Evolutionary conservation across 2,329 filamentous ascomycete genomes (phyloP).

Genomic region (Pestalotiopsis sp.): DNA sequence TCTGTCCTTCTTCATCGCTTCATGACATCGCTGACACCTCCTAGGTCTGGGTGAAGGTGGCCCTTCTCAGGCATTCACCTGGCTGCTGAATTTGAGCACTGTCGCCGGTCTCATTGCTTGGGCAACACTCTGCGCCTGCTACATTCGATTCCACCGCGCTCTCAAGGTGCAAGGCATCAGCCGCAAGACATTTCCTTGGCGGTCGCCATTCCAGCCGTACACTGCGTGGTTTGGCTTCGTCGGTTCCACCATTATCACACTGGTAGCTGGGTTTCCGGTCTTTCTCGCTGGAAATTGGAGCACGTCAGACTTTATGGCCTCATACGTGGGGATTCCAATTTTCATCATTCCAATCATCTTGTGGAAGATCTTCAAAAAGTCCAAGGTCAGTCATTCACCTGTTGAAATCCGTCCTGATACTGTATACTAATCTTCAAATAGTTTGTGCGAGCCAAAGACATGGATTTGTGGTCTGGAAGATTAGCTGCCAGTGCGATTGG

Average conservation of each 20-base stretch:
- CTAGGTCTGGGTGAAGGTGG: conserved; percentile 17
- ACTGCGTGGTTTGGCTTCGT: conserved; percentile 18
- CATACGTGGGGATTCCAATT: conserved; percentile 43
- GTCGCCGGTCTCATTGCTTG: conserved; percentile 18
- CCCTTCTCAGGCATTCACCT: conserved; percentile 22
- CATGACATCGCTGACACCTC: not conserved
- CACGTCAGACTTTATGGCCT: conserved; percentile 38
- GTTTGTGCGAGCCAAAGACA: conserved; percentile 25
- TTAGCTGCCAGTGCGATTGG: conserved; percentile 7
- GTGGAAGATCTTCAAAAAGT: conserved; percentile 41
- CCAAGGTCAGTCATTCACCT: conserved; percentile 34
- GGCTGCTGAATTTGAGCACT: conserved; percentile 16
- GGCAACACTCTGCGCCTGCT: conserved; percentile 18
- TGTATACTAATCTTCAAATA: conserved; percentile 2
- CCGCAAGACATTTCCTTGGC: conserved; percentile 14
- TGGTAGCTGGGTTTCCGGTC: conserved; percentile 30
- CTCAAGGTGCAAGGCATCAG: conserved; percentile 14
- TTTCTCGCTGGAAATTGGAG: conserved; percentile 24
- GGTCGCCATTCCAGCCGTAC: conserved; percentile 17
- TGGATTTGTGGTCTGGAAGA: conserved; percentile 30
- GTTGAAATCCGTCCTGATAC: not conserved
- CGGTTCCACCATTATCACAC: conserved; percentile 21
- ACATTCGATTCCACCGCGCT: conserved; percentile 17
- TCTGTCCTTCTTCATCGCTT: too few species aligned
- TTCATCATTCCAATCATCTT: conserved; percentile 41